Evolutionary conservation across 2,329 filamentous ascomycete species (phyloP).

Genomic region (Parastagonospora nodorum): DNA sequence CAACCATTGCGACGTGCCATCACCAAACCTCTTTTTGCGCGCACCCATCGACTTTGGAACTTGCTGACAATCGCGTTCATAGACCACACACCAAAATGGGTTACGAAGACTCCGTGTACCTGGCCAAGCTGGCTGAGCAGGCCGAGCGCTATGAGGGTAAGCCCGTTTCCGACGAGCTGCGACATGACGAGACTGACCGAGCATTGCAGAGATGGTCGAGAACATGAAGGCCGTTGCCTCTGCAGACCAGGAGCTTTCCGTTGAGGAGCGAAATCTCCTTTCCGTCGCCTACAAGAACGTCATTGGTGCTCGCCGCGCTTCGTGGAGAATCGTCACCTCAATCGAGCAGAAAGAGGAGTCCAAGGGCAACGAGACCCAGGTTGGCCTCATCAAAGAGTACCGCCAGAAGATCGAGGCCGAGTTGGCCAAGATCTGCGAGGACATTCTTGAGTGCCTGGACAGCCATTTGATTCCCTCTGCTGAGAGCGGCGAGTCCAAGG

Average conservation of each 20-base stretch:
- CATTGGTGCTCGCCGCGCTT: slow-evolving; percentile 93
- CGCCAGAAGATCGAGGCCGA: slow-evolving; percentile 97
- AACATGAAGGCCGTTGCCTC: slow-evolving; percentile 99
- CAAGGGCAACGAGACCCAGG: slow-evolving; percentile 94
- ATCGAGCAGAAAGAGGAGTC: slow-evolving; percentile 99
- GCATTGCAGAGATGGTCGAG: slow-evolving; percentile 88
- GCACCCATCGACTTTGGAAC: slow-evolving; percentile 11
- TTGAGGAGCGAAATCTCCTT: slow-evolving; percentile 96
- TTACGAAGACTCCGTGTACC: slow-evolving; percentile 99
- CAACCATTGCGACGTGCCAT: slow-evolving; percentile 13
- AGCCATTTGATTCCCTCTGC: slow-evolving; percentile 92
- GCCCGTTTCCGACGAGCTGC: slow-evolving; percentile 15
- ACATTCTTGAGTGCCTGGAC: slow-evolving; percentile 94
- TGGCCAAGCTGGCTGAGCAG: slow-evolving; percentile 99
- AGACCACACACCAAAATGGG: slow-evolving; percentile 73
- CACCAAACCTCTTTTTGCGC: slow-evolving; percentile 16
- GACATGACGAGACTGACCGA: slow-evolving; percentile 19
- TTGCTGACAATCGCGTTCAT: slow-evolving; percentile 28
- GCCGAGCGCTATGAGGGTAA: slow-evolving; percentile 99
- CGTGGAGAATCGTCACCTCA: slow-evolving; percentile 97
- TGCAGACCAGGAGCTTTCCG: slow-evolving; percentile 68
- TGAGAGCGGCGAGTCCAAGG: slow-evolving; percentile 96
- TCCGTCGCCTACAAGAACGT: slow-evolving; percentile 99
- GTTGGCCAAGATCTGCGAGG: slow-evolving; percentile 96
- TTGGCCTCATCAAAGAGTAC: slow-evolving; percentile 94